Evolutionary conservation across 148 eudicot species (phyloP).

Genomic region (Rhododendron ferrugineum): DNA sequence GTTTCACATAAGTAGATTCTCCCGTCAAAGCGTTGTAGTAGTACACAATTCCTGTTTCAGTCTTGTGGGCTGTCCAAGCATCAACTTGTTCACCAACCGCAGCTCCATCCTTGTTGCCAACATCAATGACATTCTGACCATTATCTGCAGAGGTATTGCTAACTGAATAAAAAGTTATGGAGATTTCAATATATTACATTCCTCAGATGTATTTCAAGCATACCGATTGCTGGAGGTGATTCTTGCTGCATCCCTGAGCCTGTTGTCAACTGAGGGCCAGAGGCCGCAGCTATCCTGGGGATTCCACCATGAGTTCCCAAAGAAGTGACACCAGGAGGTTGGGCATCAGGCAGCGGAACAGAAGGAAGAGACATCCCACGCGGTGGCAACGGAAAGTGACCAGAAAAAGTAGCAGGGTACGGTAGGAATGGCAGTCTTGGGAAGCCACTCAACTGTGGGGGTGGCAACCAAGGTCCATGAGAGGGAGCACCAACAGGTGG

Average conservation of each 20-base stretch:
- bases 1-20: slow-evolving; percentile 89
- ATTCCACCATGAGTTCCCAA: slow-evolving; percentile 35
- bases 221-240: slow-evolving; percentile 79
- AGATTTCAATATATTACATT: not conserved
- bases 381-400: slow-evolving; percentile 56
- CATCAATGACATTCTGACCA: slow-evolving; percentile 31
- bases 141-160: slow-evolving; percentile 33
- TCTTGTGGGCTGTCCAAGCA: slow-evolving; percentile 92
- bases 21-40: slow-evolving; percentile 85
- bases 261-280: slow-evolving; percentile 30
- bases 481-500: slow-evolving; percentile 45
- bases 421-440: slow-evolving; percentile 58
- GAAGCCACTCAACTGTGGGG: slow-evolving; percentile 44
- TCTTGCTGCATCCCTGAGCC: slow-evolving; percentile 44
- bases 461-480: slow-evolving; percentile 69
- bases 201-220: slow-evolving; percentile 9
- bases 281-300: slow-evolving; percentile 18
- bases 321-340: slow-evolving; percentile 78
- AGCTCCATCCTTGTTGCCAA: slow-evolving; percentile 26
- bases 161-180: not conserved
- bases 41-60: slow-evolving; percentile 78
- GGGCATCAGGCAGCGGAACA: slow-evolving; percentile 58
- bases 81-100: slow-evolving; percentile 40
- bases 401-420: slow-evolving; percentile 51
- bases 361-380: slow-evolving; percentile 53